phyloP scores from a whole-genome alignment of 1,284 basidiomycete genomes.

The Ceratobasidium sp. region DNA sequence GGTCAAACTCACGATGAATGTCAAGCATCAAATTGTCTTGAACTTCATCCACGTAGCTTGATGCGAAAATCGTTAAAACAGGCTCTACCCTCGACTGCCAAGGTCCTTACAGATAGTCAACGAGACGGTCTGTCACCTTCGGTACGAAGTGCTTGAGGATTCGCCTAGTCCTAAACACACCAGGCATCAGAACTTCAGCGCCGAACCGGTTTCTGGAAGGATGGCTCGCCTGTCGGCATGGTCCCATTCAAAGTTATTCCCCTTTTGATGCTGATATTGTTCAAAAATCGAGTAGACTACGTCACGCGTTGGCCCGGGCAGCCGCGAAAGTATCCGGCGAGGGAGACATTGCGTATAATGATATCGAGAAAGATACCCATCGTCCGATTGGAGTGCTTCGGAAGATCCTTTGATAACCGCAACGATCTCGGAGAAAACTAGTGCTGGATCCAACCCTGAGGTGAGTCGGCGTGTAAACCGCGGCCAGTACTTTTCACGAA shows the following conservation, averaged over 20 bases:
- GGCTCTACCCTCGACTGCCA: too few species aligned
- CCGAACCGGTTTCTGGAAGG: too few species aligned
- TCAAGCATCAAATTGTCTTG: constrained; percentile 37
- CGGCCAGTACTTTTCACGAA: constrained; percentile 13
- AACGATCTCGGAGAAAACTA: constrained; percentile 76
- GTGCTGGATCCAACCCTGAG: constrained; percentile 67
- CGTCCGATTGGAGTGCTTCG: neutral
- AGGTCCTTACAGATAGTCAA: constrained; percentile 43
- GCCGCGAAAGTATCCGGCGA: neutral
- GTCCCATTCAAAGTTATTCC: constrained; percentile 8
- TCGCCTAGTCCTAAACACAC: constrained; percentile 10
- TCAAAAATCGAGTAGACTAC: constrained; percentile 44
- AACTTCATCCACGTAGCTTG: constrained; percentile 23
- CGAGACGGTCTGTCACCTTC: neutral
- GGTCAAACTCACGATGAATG: constrained; percentile 16
- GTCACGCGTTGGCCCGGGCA: neutral
- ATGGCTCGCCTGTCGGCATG: constrained; percentile 32
- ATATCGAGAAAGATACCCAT: neutral
- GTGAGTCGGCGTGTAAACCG: neutral
- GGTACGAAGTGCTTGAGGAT: neutral
- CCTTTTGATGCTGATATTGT: constrained; percentile 7
- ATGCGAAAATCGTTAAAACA: too few species aligned
- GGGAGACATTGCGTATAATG: constrained; percentile 16
- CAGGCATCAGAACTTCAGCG: neutral
- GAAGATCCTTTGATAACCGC: constrained; percentile 45